phyloP scores from a whole-genome alignment of 2,329 filamentous ascomycete species.

The Venturia nashicola region DNA sequence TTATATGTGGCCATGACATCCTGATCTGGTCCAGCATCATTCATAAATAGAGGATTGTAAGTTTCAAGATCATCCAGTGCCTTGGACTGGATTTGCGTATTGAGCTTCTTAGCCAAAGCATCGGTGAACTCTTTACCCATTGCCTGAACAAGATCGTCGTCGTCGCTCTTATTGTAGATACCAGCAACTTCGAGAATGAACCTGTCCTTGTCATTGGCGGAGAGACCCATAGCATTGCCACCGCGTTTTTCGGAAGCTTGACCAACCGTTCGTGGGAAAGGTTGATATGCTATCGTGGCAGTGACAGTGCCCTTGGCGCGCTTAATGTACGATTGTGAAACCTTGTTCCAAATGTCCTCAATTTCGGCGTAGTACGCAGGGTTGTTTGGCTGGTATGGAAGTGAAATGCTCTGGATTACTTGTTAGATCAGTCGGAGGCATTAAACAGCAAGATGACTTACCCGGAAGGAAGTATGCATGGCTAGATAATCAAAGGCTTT shows the following conservation, averaged over 20 bases:
- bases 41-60: slow-evolving; percentile 5
- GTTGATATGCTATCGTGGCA: slow-evolving; percentile 23
- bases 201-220: slow-evolving; percentile 12
- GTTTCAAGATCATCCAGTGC: not conserved
- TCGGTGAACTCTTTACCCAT: slow-evolving; percentile 13
- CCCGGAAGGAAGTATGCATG: slow-evolving; percentile 17
- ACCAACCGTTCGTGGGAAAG: slow-evolving; percentile 17
- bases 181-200: slow-evolving; percentile 14
- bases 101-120: slow-evolving; percentile 10
- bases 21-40: slow-evolving; percentile 23
- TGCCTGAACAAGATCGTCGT: slow-evolving; percentile 12
- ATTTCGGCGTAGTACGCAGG: slow-evolving; percentile 24
- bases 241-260: not conserved
- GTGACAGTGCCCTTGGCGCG: slow-evolving; percentile 15
- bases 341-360: slow-evolving; percentile 17
- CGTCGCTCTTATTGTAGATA: slow-evolving; percentile 13
- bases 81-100: not conserved
- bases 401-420: slow-evolving; percentile 16
- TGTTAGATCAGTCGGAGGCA: slow-evolving; percentile 21
- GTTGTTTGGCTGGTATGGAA: slow-evolving; percentile 17
- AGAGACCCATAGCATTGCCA: slow-evolving; percentile 10
- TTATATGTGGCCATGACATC: slow-evolving; percentile 19
- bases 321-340: slow-evolving; percentile 18
- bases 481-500: slow-evolving; percentile 11
- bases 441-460: slow-evolving; percentile 20